Conservation (phyloP, 768 basidiomycete species). For the Suillus americanus region DNA sequence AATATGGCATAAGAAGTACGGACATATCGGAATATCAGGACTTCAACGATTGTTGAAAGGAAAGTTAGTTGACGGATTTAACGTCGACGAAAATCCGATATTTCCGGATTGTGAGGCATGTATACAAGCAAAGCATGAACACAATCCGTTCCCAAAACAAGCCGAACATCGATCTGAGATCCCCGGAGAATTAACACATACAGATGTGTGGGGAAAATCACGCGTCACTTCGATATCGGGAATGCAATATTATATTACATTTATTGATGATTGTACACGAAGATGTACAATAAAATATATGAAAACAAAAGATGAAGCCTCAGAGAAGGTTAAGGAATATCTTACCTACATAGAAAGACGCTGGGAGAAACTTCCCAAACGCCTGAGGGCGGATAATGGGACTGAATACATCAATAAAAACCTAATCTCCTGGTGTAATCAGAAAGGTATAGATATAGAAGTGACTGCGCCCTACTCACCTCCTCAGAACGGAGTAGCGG, state of each 20-base stretch:
- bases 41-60: not conserved
- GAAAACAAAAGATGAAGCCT: constrained; percentile 21
- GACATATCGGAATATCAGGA: not conserved
- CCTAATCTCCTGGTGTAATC: no score
- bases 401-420: no score
- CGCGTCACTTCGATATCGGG: constrained; percentile 16
- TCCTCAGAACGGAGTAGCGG: no score
- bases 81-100: not conserved
- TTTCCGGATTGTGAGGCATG: not conserved
- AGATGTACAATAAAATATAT: constrained; percentile 19
- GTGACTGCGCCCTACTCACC: no score
- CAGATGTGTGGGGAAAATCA: constrained; percentile 28
- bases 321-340: no score
- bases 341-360: no score
- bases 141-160: not conserved
- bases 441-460: no score
- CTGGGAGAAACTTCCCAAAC: no score
- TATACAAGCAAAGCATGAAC: constrained; percentile 1
- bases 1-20: not conserved
- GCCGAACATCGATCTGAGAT: no score
- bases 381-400: no score
- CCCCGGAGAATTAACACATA: constrained; percentile 4
- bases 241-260: constrained; percentile 23
- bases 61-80: not conserved
- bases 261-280: constrained; percentile 19